Conservation (phyloP, 192 early-diverging fungal species). For the Haplosporangium gracile region DNA sequence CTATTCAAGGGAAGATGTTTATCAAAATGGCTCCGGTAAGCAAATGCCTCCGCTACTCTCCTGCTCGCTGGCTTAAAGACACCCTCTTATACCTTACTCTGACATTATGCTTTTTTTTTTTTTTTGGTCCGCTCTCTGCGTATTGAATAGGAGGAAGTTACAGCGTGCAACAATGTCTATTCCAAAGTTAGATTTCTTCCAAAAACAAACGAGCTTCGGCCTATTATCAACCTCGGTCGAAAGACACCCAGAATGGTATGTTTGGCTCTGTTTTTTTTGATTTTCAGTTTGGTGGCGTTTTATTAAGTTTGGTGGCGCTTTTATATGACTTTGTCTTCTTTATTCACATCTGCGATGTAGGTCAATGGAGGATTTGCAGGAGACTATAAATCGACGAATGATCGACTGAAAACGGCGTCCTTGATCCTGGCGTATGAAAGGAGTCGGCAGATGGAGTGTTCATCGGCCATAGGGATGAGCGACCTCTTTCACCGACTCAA, state of each 20-base stretch:
- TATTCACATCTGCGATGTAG: not conserved
- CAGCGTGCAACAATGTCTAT: slow-evolving; percentile 54
- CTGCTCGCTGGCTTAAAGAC: not conserved
- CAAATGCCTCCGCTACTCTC: not conserved
- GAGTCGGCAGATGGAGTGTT: slow-evolving; percentile 31
- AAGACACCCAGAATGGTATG: slow-evolving; percentile 51
- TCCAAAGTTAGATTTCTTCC: slow-evolving; percentile 86
- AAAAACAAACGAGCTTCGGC: slow-evolving; percentile 80
- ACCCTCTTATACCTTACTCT: not conserved
- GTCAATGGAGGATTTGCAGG: slow-evolving; percentile 21
- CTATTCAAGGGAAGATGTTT: slow-evolving; percentile 51
- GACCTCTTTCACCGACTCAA: slow-evolving; percentile 63
- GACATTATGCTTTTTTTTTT: not conserved
- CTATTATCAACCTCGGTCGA: slow-evolving; percentile 80
- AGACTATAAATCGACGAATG: slow-evolving; percentile 58
- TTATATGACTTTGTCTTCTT: not conserved
- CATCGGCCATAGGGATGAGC: slow-evolving; percentile 57
- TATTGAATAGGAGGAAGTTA: slow-evolving; percentile 1
- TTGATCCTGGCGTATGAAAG: slow-evolving; percentile 69
- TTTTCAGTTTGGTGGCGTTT: not conserved
- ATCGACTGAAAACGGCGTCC: slow-evolving; percentile 67
- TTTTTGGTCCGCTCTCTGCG: not conserved
- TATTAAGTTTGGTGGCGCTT: not conserved
- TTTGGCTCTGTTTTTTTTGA: not conserved
- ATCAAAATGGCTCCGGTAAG: slow-evolving; percentile 37